Evolutionary conservation across 495 filamentous ascomycete genomes (phyloP), one percentile per base, ranked within the genome.

Genomic region (Penicillium cosmopolitanum): DNA sequence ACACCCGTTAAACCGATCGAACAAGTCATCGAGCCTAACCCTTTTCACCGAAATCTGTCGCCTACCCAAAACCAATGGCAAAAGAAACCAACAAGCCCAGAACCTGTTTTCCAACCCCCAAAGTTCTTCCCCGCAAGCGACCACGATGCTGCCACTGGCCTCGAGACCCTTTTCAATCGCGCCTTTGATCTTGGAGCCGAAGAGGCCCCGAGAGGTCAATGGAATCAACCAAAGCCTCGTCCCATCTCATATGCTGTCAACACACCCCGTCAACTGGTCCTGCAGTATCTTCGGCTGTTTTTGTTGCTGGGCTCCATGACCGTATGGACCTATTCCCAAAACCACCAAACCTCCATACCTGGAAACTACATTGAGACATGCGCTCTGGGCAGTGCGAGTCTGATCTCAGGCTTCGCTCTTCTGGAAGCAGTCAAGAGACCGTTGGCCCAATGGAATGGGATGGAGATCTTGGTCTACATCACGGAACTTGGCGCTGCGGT

Each of bases 41-140:
- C 73, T 13, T 79, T 77, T 40, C 74, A 78, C 31, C 69, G 60
- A 52, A 66, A 55, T 21, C 67, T 65, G 34, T 48, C 54, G 1
- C 67, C 72, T n/a, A 28, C 62, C 19, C 57, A 56, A 31, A 65
- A 25, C 13, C 35, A 61, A 19, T 73, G 72, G 71, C 57, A 62
- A 43, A 57, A 61, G 19, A 64, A 56, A 23, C 15, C 50, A 40
- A 50, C 38, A 15, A 53, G 53, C 19, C 44, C 72, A 13, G 68
- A 75, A 53, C 42, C 74, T 38, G 62, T 75, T 16, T 81, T 85
- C 58, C 75, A 78, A 16, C 73, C 71, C 5, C 82, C 80, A 0
- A 80, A 67, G 28, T 84, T 87, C 67, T 85, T 85, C 50, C 76
- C 79, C 4, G 60, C 64, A 36, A 75, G 65, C 43, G 77, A 80